phyloP scores from a whole-genome alignment of 108 stramenopile species.

The Pseudonitzschia delicatissima region DNA sequence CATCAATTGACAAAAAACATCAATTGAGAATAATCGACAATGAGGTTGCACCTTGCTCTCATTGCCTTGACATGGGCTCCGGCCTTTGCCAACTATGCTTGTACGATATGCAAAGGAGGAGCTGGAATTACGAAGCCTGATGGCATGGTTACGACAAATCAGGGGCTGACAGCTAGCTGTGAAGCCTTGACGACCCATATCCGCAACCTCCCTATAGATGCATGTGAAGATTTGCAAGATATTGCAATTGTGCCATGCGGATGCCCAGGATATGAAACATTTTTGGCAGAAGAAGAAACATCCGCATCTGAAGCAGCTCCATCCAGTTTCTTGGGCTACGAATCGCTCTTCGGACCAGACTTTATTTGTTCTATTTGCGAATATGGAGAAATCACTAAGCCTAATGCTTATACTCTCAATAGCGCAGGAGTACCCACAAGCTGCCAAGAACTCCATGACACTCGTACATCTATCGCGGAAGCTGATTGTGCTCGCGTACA shows the following conservation, averaged over 20 bases:
- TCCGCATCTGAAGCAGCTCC: no score
- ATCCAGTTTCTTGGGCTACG: not conserved
- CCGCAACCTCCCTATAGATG: not conserved
- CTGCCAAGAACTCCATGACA: slow-evolving; percentile 9
- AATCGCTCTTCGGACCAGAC: no score
- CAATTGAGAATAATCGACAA: not conserved
- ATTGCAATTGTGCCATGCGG: slow-evolving; percentile 1
- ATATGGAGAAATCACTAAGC: slow-evolving; percentile 12
- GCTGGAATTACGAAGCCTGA: not conserved
- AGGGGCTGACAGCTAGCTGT: slow-evolving; percentile 1
- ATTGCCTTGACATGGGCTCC: slow-evolving; percentile 1
- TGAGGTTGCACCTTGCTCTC: slow-evolving; percentile 1
- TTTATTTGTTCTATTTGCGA: slow-evolving; percentile 24
- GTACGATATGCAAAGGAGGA: slow-evolving; percentile 12
- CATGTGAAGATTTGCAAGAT: not conserved
- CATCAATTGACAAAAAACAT: not conserved
- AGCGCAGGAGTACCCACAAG: not conserved
- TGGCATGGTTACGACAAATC: not conserved
- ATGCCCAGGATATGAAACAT: slow-evolving; percentile 12
- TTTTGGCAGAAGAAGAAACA: no score
- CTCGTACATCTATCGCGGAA: not conserved
- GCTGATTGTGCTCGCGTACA: not conserved
- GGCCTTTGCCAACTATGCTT: not conserved
- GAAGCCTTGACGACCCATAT: not conserved
- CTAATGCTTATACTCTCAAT: slow-evolving; percentile 2